These are phyloP conservation scores for Talaromyces amestolkiae DNA, from an alignment of 2,329 filamentous ascomycete genomes.

Conservation along the genomic window DNA sequence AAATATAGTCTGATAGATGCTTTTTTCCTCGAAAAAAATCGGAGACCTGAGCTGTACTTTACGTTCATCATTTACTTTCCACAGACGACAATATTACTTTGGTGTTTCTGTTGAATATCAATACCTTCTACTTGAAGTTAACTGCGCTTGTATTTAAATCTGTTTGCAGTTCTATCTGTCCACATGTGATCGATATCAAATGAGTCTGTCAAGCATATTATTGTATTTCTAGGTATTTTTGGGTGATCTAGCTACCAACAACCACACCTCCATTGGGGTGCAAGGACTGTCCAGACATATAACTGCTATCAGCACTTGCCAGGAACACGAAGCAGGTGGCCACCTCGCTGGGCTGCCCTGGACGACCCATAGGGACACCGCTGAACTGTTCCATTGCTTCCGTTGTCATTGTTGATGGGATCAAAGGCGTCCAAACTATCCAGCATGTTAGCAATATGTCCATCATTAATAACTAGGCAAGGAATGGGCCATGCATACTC, in stretches of 20 bases:
- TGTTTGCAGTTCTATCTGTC: too few relatives aligned
- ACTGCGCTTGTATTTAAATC: neutral
- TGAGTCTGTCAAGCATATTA: neutral
- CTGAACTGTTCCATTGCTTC: slow-evolving; percentile 70
- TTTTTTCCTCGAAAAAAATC: slow-evolving; percentile 19
- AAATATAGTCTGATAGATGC: slow-evolving; percentile 8
- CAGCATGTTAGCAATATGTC: slow-evolving; percentile 16
- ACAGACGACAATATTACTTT: neutral
- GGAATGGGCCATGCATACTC: slow-evolving; percentile 30
- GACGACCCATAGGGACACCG: slow-evolving; percentile 70
- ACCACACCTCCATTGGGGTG: slow-evolving; percentile 62
- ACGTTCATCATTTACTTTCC: slow-evolving; percentile 23
- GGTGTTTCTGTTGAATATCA: slow-evolving; percentile 21
- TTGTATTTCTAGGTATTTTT: slow-evolving; percentile 14
- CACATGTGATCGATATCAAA: neutral
- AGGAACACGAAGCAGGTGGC: slow-evolving; percentile 80
- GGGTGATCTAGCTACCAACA: slow-evolving; percentile 44
- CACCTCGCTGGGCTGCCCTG: slow-evolving; percentile 77
- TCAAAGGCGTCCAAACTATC: slow-evolving; percentile 70
- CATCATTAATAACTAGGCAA: neutral
- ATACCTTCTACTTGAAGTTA: slow-evolving; percentile 2
- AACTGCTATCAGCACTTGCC: slow-evolving; percentile 69
- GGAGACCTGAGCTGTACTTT: slow-evolving; percentile 23
- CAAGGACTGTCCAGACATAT: slow-evolving; percentile 70
- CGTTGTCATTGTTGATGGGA: slow-evolving; percentile 69